Conservation (phyloP, 192 early-diverging fungal species). For the Nowakowskiella sp. region DNA sequence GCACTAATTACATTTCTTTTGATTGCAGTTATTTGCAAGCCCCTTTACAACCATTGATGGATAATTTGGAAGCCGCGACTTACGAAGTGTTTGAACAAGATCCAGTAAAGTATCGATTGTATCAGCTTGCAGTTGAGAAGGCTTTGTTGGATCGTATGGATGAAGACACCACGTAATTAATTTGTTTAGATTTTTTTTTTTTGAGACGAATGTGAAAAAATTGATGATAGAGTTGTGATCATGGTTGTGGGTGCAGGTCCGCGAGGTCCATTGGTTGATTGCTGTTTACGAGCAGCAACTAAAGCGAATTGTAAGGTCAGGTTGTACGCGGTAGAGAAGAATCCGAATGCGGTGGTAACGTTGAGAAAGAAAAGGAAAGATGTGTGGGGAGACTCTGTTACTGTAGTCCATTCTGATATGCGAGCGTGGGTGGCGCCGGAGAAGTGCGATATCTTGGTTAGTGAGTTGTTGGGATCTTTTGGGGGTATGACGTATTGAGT, state of each 20-base stretch:
- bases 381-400: slow-evolving; percentile 75
- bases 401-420: slow-evolving; percentile 86
- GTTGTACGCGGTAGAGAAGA: slow-evolving; percentile 92
- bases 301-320: slow-evolving; percentile 48
- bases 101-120: slow-evolving; percentile 86
- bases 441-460: slow-evolving; percentile 85
- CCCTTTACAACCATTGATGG: slow-evolving; percentile 85
- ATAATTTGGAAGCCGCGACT: slow-evolving; percentile 86
- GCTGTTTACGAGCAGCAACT: slow-evolving; percentile 71
- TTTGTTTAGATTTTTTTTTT: background rate
- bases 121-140: slow-evolving; percentile 32
- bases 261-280: slow-evolving; percentile 89
- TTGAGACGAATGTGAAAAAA: slow-evolving; percentile 10
- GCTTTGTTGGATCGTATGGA: slow-evolving; percentile 32
- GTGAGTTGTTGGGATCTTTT: slow-evolving; percentile 94
- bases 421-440: slow-evolving; percentile 66
- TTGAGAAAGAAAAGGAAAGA: slow-evolving; percentile 63
- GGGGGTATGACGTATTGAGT: slow-evolving; percentile 60
- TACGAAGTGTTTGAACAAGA: slow-evolving; percentile 97
- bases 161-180: slow-evolving; percentile 7
- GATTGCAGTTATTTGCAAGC: slow-evolving; percentile 55
- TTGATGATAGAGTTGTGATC: slow-evolving; percentile 62
- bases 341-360: slow-evolving; percentile 87
- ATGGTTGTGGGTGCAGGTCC: slow-evolving; percentile 95
- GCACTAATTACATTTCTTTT: slow-evolving; percentile 2